Percentiles rank a stretch among this genome's conserved stretches.
phyloP scores from a whole-genome alignment of 768 basidiomycete genomes.

The Auriscalpium orientale region DNA sequence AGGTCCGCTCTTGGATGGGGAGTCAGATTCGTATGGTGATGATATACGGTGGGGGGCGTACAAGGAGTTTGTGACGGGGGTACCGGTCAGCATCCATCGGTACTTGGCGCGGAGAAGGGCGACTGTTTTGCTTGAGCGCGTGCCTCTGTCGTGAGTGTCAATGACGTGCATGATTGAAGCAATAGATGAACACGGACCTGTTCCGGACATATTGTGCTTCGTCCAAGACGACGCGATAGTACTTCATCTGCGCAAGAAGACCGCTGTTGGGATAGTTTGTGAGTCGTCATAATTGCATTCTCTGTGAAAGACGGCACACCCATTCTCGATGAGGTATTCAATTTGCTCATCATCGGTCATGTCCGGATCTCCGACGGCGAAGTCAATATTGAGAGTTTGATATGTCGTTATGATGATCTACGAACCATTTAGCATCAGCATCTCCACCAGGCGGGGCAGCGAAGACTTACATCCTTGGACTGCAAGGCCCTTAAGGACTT shows the following conservation, averaged over 20 bases:
- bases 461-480: conserved; percentile 40
- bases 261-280: conserved; percentile 30
- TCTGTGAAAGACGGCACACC: conserved; percentile 26
- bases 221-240: conserved; percentile 67
- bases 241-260: conserved; percentile 50
- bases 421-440: neutral
- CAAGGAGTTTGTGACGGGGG: conserved; percentile 68
- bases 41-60: conserved; percentile 20
- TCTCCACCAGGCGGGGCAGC: neutral
- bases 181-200: conserved; percentile 26
- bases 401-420: conserved; percentile 75
- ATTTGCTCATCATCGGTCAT: conserved; percentile 39
- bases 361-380: conserved; percentile 39
- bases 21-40: neutral
- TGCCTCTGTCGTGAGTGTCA: conserved; percentile 29
- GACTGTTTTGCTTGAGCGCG: conserved; percentile 50
- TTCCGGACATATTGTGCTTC: conserved; percentile 77
- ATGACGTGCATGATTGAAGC: neutral
- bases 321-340: conserved; percentile 40
- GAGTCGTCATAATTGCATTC: too few species aligned
- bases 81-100: conserved; percentile 76
- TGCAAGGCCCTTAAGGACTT: conserved; percentile 45
- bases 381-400: conserved; percentile 59
- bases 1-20: conserved; percentile 42
- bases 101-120: conserved; percentile 57